Conservation (phyloP, 768 basidiomycete species). For the Sarcodon sp. region DNA sequence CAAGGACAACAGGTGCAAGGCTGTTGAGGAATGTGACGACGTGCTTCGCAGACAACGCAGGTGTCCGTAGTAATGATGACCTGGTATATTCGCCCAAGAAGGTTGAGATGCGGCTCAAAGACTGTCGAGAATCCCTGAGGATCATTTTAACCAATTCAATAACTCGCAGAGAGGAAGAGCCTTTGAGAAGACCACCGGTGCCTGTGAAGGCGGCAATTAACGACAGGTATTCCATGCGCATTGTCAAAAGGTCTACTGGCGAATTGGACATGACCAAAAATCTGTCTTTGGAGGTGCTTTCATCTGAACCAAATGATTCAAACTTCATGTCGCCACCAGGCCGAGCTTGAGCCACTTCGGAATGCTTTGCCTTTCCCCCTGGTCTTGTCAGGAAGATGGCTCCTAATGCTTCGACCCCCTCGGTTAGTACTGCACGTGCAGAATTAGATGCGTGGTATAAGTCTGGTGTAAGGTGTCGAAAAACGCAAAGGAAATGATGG, state of each 20-base stretch:
- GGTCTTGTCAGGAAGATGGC: constrained; percentile 34
- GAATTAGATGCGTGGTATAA: constrained; percentile 43
- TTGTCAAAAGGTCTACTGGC: constrained; percentile 39
- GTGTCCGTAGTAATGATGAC: constrained; percentile 33
- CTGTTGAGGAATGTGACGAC: constrained; percentile 40
- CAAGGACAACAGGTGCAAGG: constrained; percentile 40
- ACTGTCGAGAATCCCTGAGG: constrained; percentile 36
- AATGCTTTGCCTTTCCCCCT: constrained; percentile 27
- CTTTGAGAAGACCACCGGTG: constrained; percentile 33
- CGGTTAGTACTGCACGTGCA: constrained; percentile 42
- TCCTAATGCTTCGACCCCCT: constrained; percentile 60
- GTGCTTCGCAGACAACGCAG: constrained; percentile 27
- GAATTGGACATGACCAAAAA: constrained; percentile 17
- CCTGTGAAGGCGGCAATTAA: constrained; percentile 35
- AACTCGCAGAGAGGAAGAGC: constrained; percentile 26
- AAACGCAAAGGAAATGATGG: constrained; percentile 52
- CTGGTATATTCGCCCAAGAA: constrained; percentile 44
- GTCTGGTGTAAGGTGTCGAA: constrained; percentile 41
- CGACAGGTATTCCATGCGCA: constrained; percentile 55
- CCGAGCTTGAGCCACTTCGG: constrained; percentile 12
- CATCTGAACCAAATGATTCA: constrained; percentile 6
- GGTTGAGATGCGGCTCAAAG: constrained; percentile 26
- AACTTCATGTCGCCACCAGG: constrained; percentile 13
- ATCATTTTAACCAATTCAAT: constrained; percentile 45
- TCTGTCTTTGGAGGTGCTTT: constrained; percentile 11